Evolutionary conservation across 1,139 yeast genomes (phyloP), one percentile per base, ranked within the genome.

Genomic region (Wickerhamomyces sp.): DNA sequence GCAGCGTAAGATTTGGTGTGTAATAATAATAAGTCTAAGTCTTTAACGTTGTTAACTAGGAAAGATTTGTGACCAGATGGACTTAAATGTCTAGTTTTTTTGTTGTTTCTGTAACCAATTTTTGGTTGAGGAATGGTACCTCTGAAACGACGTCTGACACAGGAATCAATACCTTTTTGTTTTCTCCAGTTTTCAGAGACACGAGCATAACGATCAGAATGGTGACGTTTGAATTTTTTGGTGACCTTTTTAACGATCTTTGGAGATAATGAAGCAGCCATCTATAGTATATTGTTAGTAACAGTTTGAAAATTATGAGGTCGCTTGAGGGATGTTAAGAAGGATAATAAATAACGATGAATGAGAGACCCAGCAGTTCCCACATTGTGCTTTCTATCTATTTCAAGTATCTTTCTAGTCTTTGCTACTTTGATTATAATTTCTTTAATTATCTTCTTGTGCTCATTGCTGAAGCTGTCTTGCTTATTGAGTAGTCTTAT

Each of bases 141-240:
- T 84, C 97, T 88, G 95, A 92, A 94, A 81, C 97, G 88, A 82
- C 97, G 90, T 83, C 97, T 90, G 72, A 90, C 97, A 78, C 90
- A 83, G 64, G 97, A 90, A 81, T 94, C 99, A 69, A 94, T 94
- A 92, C 99, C 99, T 88, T 90, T 92, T 79, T 94, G 98, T 80
- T 92, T 92, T 88, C 99, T 92, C 98, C 98, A 94, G 82, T 83
- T 84, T 77, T 88, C 97, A 65, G 89, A 77, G 61, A 92, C 97
- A 76, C 98, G 90, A 81, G 81, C 81, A 78, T 88, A 92, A 77
- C 97, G 89, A 86, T 94, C 99, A 73, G 97, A 89, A 81, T 94
- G 98, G 74, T 92, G 97, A 81, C 99, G 89, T 92, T 89, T 92
- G 88, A 94, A 94, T 83, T 85, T 85, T 81, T 86, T 86, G 72